Conservation (phyloP, 768 basidiomycete genomes). For the Tylopilus sp. region DNA sequence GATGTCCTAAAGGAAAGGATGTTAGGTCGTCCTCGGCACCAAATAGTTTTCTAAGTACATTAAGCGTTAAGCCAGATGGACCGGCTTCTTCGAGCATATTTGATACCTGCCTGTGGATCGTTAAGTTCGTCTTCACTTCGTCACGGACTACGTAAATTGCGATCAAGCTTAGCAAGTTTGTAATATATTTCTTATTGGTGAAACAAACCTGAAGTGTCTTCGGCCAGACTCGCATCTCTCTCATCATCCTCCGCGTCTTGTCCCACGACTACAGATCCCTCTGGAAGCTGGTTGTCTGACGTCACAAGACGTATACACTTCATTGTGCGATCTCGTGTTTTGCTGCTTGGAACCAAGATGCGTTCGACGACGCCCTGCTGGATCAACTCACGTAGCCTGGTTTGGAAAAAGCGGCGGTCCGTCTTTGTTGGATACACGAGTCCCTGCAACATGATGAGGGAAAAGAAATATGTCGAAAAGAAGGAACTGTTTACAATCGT, state of each 20-base stretch:
- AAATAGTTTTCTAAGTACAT: conserved; percentile 38
- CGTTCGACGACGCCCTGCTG: conserved; percentile 73
- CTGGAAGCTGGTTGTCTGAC: conserved; percentile 35
- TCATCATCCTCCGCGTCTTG: conserved; percentile 43
- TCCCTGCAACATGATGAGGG: conserved; percentile 47
- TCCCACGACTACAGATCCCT: conserved; percentile 34
- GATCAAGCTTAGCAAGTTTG: not conserved
- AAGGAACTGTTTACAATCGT: conserved; percentile 54
- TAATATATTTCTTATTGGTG: not conserved
- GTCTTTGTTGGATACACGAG: conserved; percentile 71
- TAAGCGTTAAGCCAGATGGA: conserved; percentile 65
- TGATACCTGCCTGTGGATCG: conserved; percentile 79
- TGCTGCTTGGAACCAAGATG: conserved; percentile 62
- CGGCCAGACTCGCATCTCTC: conserved; percentile 27
- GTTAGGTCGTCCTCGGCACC: conserved; percentile 4
- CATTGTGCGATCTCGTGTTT: conserved; percentile 43
- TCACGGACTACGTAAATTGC: conserved; percentile 35
- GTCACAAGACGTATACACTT: conserved; percentile 67
- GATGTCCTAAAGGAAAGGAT: conserved; percentile 48
- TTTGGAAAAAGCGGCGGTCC: conserved; percentile 80
- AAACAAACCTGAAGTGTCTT: conserved; percentile 33
- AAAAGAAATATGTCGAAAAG: not conserved
- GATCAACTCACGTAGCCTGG: conserved; percentile 68
- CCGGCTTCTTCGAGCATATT: conserved; percentile 69
- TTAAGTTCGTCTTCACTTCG: conserved; percentile 54